A percentile compares a stretch with the other conserved stretches of the same genome.
Conservation (phyloP, 2,329 filamentous ascomycete species). For the Meredithiella fracta region DNA sequence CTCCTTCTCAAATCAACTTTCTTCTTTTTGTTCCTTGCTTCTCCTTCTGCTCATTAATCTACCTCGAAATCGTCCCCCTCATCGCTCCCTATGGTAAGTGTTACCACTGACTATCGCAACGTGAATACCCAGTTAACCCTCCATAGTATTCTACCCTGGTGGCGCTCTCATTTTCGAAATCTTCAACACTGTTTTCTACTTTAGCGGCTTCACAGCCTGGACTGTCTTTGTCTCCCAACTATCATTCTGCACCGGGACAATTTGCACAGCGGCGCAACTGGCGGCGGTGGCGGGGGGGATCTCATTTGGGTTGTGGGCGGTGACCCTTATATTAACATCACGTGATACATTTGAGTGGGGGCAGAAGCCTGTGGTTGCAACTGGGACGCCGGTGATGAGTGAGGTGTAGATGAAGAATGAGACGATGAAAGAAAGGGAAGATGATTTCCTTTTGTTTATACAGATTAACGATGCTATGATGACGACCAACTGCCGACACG, state of each 20-base stretch:
- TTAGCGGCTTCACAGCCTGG: slow-evolving; percentile 42
- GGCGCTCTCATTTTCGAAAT: slow-evolving; percentile 33
- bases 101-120: not conserved
- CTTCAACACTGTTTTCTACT: slow-evolving; percentile 39
- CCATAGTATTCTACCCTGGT: slow-evolving; percentile 31
- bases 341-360: slow-evolving; percentile 27
- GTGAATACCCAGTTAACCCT: not conserved
- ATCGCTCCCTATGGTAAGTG: slow-evolving; percentile 27
- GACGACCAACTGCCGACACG: not conserved
- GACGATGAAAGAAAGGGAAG: too few species aligned
- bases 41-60: slow-evolving; percentile 37
- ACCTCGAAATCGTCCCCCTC: slow-evolving; percentile 34
- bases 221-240: slow-evolving; percentile 39
- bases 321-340: slow-evolving; percentile 29
- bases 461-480: not conserved
- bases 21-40: slow-evolving; percentile 38
- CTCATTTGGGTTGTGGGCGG: slow-evolving; percentile 37
- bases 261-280: slow-evolving; percentile 39
- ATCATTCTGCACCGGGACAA: slow-evolving; percentile 38
- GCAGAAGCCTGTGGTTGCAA: slow-evolving; percentile 18
- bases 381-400: not conserved
- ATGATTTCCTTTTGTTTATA: not conserved
- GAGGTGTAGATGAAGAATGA: not conserved
- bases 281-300: slow-evolving; percentile 37
- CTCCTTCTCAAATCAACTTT: slow-evolving; percentile 42